These are phyloP conservation scores for Xylariaceae sp. DNA, from an alignment of 2,329 filamentous ascomycete species.

Conservation along the genomic window DNA sequence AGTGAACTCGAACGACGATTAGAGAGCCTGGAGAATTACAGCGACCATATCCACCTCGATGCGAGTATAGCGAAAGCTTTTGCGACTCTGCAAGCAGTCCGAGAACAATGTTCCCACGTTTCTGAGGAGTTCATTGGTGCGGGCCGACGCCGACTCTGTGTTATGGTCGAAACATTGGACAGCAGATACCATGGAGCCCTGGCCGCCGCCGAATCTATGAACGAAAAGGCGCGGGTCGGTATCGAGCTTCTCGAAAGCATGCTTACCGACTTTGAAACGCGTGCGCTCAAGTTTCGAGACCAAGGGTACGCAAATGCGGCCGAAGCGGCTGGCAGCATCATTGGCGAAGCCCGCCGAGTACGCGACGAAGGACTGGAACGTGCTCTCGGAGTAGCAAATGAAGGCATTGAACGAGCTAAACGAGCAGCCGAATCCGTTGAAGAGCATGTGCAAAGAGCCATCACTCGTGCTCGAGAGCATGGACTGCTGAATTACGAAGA, in stretches of 20 bases:
- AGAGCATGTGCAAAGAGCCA: slow-evolving; percentile 77
- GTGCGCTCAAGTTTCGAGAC: slow-evolving; percentile 75
- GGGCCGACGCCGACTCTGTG: slow-evolving; percentile 74
- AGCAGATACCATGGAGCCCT: slow-evolving; percentile 81
- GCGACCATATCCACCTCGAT: slow-evolving; percentile 72
- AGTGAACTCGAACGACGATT: slow-evolving; percentile 81
- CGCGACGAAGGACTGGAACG: slow-evolving; percentile 74
- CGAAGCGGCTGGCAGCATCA: slow-evolving; percentile 65
- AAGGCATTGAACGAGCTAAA: slow-evolving; percentile 76
- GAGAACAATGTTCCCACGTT: slow-evolving; percentile 81
- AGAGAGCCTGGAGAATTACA: slow-evolving; percentile 83
- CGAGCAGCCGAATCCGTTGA: slow-evolving; percentile 78
- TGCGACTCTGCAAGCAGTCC: slow-evolving; percentile 78
- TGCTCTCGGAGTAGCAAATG: slow-evolving; percentile 73
- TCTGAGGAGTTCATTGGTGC: slow-evolving; percentile 87
- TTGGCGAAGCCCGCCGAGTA: slow-evolving; percentile 74
- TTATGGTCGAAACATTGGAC: slow-evolving; percentile 92
- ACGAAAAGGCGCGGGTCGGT: slow-evolving; percentile 86
- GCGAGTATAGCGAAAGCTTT: slow-evolving; percentile 81
- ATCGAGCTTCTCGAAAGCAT: slow-evolving; percentile 83
- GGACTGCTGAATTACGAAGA: slow-evolving; percentile 87
- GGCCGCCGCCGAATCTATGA: slow-evolving; percentile 77
- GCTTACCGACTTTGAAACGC: slow-evolving; percentile 77
- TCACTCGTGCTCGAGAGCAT: slow-evolving; percentile 69
- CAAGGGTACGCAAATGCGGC: slow-evolving; percentile 64